Percentiles rank a stretch among this genome's conserved stretches.
Evolutionary conservation across 805 yeast genomes (phyloP).

Genomic region (Saturnispora sekii): DNA sequence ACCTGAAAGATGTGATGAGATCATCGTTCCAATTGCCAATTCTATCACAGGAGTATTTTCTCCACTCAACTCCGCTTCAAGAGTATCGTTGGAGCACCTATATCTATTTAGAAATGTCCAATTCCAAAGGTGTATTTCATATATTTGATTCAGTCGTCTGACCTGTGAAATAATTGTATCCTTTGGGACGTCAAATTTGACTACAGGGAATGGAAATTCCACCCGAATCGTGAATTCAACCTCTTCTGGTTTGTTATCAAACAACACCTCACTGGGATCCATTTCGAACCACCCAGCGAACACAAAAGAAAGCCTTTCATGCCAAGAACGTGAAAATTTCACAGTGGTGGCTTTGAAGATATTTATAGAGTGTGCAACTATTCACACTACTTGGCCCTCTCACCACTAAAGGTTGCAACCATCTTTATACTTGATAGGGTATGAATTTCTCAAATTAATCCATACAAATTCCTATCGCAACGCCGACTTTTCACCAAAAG

Average conservation of each 20-base stretch:
- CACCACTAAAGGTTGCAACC: no score
- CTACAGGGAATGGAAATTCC: constrained; percentile 8
- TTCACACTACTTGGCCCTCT: no score
- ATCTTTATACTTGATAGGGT: no score
- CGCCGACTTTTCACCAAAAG: no score
- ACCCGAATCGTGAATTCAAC: neutral
- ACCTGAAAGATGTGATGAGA: constrained; percentile 1
- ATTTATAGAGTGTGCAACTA: neutral
- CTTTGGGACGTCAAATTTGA: constrained; percentile 37
- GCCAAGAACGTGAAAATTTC: neutral
- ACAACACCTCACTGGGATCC: neutral
- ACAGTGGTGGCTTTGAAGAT: neutral
- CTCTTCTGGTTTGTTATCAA: constrained; percentile 1
- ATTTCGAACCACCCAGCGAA: neutral
- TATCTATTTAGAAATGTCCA: constrained; percentile 1
- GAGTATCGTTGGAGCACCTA: neutral
- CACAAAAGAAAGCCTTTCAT: neutral
- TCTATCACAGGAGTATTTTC: neutral
- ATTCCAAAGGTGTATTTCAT: neutral
- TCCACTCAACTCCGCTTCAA: neutral
- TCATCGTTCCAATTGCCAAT: neutral
- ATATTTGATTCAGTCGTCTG: constrained; percentile 13
- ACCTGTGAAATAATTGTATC: constrained; percentile 6
- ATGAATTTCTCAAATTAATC: no score
- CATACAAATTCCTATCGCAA: no score